These are phyloP conservation scores for Trametes meyenii DNA, from an alignment of 768 basidiomycete species.

Conservation along the genomic window DNA sequence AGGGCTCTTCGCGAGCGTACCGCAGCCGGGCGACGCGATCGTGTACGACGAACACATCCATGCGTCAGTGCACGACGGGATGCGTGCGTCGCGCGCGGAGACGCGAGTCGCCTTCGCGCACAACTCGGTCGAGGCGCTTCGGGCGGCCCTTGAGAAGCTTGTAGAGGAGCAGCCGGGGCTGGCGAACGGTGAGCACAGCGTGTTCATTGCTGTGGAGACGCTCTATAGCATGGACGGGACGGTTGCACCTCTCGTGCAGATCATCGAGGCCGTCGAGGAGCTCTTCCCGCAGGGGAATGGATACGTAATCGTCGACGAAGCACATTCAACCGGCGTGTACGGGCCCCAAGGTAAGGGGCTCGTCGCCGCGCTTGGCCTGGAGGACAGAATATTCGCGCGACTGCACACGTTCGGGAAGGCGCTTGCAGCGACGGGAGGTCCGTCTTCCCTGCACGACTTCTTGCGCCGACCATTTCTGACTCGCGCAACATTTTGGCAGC, in stretches of 20 bases:
- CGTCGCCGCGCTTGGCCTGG: conserved; percentile 69
- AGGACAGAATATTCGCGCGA: conserved; percentile 70
- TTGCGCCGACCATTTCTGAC: not conserved
- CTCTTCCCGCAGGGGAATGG: conserved; percentile 63
- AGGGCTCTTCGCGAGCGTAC: conserved; percentile 80
- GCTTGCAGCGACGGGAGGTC: conserved; percentile 82
- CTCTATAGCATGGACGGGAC: conserved; percentile 98
- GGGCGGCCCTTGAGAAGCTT: conserved; percentile 46
- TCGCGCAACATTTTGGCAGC: conserved; percentile 46
- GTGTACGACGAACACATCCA: conserved; percentile 89
- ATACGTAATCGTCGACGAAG: conserved; percentile 87
- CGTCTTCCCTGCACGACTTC: conserved; percentile 33
- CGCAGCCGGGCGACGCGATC: conserved; percentile 75
- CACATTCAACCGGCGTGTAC: conserved; percentile 91
- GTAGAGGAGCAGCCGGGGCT: conserved; percentile 41
- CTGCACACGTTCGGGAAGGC: conserved; percentile 96
- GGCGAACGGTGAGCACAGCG: conserved; percentile 43
- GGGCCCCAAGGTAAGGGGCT: conserved; percentile 78
- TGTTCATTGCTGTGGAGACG: conserved; percentile 87
- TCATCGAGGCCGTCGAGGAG: conserved; percentile 64
- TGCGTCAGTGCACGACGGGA: conserved; percentile 89
- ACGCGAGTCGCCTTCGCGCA: conserved; percentile 62
- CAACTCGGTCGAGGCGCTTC: conserved; percentile 63
- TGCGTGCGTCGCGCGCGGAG: conserved; percentile 58
- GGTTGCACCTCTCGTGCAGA: conserved; percentile 69